Evolutionary conservation across 345 rosid genomes (phyloP).

Genomic region (Pelargonium nanum): DNA sequence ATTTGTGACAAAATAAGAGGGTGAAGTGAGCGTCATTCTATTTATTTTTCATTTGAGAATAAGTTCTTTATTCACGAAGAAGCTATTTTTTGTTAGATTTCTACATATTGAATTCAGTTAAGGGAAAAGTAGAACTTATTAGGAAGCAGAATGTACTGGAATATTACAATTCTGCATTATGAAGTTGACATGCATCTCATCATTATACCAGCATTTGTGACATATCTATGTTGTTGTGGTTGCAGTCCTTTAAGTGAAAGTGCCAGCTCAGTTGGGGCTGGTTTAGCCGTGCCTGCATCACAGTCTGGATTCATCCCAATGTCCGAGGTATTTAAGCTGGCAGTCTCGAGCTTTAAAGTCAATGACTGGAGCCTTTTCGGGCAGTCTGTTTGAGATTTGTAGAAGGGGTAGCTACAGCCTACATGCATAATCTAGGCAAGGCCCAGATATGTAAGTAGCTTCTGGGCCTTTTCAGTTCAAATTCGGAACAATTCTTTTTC

Average conservation of each 20-base stretch:
- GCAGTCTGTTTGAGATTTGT: conserved; percentile 6
- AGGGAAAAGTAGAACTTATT: too few relatives aligned
- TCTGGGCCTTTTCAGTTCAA: not conserved
- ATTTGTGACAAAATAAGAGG: too few relatives aligned
- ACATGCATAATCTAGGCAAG: too few relatives aligned
- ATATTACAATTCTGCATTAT: too few relatives aligned
- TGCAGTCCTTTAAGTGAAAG: conserved; percentile 75
- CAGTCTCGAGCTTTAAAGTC: conserved; percentile 59
- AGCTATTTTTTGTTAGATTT: too few relatives aligned
- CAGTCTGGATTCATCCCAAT: conserved; percentile 50
- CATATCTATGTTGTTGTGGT: conserved; percentile 3
- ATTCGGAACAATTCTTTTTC: not conserved
- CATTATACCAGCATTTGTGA: not conserved
- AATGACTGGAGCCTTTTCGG: conserved; percentile 67
- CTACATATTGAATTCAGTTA: too few relatives aligned
- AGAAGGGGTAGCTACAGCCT: too few relatives aligned
- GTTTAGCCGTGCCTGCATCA: conserved; percentile 47
- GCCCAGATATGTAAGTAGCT: too few relatives aligned
- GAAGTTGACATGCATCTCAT: not conserved
- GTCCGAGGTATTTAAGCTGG: conserved; percentile 57
- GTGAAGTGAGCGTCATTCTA: too few relatives aligned
- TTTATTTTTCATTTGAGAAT: too few relatives aligned
- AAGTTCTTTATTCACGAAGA: too few relatives aligned
- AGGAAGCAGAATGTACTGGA: not conserved
- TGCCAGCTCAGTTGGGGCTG: conserved; percentile 61